Evolutionary conservation across 176 grass and related monocot genomes (phyloP).

Genomic region (Oryza meridionalis): DNA sequence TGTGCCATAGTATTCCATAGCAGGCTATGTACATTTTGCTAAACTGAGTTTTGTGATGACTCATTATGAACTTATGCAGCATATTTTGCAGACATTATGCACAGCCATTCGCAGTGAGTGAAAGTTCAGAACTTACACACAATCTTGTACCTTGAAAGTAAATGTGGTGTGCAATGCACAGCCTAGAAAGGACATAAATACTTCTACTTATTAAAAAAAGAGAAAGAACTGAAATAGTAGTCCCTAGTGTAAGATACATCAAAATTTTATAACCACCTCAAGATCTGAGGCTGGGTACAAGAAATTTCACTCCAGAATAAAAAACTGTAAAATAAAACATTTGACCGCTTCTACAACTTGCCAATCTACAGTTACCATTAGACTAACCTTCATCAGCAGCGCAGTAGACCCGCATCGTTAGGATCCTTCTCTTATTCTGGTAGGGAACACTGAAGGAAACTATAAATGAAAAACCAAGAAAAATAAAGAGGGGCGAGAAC

Average conservation of each 20-base stretch:
- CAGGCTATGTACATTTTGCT: neutral
- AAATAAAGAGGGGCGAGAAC: neutral
- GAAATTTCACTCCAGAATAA: neutral
- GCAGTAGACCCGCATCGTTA: conserved; percentile 14
- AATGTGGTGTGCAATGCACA: neutral
- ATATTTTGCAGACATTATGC: neutral
- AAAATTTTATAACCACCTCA: neutral
- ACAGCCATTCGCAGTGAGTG: neutral
- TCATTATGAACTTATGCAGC: neutral
- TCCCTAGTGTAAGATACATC: neutral
- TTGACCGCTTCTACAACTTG: neutral
- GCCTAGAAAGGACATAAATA: neutral
- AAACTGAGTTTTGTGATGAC: neutral
- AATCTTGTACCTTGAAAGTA: neutral
- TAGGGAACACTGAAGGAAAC: conserved; percentile 18
- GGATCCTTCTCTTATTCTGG: conserved; percentile 23
- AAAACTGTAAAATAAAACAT: neutral
- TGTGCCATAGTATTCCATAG: neutral
- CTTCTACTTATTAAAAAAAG: neutral
- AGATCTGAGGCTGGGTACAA: neutral
- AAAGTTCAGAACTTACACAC: neutral
- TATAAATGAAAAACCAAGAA: conserved; percentile 9
- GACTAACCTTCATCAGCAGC: conserved; percentile 42
- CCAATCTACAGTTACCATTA: neutral
- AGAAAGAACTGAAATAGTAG: neutral